Conservation (phyloP, 331 rosid genomes). For the Pyrus hybrid region DNA sequence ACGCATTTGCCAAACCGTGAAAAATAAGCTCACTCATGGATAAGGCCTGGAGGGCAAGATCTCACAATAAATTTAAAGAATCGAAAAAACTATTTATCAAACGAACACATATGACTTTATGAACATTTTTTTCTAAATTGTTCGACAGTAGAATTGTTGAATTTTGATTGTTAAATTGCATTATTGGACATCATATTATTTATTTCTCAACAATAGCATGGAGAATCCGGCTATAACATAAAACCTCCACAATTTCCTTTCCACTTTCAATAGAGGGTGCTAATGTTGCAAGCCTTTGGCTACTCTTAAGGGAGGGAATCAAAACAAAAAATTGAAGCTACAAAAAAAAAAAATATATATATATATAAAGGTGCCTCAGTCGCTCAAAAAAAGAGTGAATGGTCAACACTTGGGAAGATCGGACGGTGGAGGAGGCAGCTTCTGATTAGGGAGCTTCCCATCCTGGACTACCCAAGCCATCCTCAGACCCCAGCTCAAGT, state of each 20-base stretch:
- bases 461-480: conserved; percentile 72
- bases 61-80: background rate
- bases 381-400: background rate
- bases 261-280: background rate
- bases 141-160: background rate
- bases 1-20: background rate
- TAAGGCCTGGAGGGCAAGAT: background rate
- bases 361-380: background rate
- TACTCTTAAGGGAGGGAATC: background rate
- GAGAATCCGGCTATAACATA: conserved; percentile 1
- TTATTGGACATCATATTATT: background rate
- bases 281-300: background rate
- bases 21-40: background rate
- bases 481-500: conserved; percentile 65
- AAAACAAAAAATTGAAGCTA: background rate
- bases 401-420: conserved; percentile 69
- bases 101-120: too few relatives aligned
- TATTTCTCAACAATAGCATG: conserved; percentile 1
- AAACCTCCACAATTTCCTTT: background rate
- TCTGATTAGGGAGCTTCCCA: conserved; percentile 69
- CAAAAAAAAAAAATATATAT: background rate
- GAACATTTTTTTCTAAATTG: background rate
- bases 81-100: background rate
- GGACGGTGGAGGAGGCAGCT: conserved; percentile 74
- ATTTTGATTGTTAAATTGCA: background rate